Conservation (phyloP, 805 yeast genomes). For the Teunomyces lycoperdinae region DNA sequence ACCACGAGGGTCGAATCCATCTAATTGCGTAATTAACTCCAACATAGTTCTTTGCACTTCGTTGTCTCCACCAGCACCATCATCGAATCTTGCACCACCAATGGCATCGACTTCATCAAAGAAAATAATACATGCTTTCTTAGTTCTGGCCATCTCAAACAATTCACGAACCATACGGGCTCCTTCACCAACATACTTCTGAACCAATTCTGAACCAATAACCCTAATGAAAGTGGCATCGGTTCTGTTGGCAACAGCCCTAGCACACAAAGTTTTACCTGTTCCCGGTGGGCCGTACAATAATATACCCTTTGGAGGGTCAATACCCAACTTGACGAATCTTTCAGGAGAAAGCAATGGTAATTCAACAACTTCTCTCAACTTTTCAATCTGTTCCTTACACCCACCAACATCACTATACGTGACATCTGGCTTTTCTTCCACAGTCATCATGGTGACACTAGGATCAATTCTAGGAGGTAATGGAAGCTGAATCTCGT, state of each 20-base stretch:
- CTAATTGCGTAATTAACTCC: conserved; percentile 95
- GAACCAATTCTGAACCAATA: conserved; percentile 97
- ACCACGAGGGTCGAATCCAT: conserved; percentile 98
- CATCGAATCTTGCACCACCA: conserved; percentile 99
- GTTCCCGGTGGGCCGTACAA: conserved; percentile 99
- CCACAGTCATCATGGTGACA: conserved; percentile 99
- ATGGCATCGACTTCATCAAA: conserved; percentile 99
- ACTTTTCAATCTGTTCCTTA: conserved; percentile 95
- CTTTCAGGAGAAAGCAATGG: conserved; percentile 94
- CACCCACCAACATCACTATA: conserved; percentile 98
- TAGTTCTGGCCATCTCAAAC: conserved; percentile 98
- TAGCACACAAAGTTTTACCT: conserved; percentile 96
- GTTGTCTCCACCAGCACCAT: conserved; percentile 99
- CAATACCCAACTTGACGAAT: conserved; percentile 94
- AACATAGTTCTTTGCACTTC: conserved; percentile 99
- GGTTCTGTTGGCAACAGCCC: conserved; percentile 99
- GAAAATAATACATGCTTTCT: conserved; percentile 96
- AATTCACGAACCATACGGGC: conserved; percentile 99
- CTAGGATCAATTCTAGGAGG: conserved; percentile 98
- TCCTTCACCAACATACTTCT: conserved; percentile 99
- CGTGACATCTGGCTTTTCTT: conserved; percentile 98
- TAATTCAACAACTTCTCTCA: conserved; percentile 93
- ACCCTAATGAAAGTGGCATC: conserved; percentile 98
- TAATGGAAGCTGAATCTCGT: conserved; percentile 93
- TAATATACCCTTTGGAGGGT: conserved; percentile 97